Evolutionary conservation across 176 grass and related monocot species (phyloP), one percentile per base, ranked within the genome.

Genomic region (Oryza rufipogon): DNA sequence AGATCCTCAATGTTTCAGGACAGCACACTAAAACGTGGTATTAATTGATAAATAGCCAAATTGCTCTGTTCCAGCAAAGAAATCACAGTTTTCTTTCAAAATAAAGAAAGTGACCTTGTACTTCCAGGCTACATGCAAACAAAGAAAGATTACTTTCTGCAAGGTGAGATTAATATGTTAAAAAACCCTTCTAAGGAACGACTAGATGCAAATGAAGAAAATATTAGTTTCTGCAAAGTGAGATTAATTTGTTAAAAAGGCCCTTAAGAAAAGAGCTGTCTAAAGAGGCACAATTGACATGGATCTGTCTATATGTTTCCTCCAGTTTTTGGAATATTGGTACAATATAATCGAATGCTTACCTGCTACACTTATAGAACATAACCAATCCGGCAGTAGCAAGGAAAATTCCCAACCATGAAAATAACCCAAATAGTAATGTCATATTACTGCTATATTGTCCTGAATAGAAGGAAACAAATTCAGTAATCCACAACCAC

Each of bases 331-430:
- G 64, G 68, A 4, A 22, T 69, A 41, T 20, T 26, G n/a, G 13
- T 83, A 48, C 71, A 26, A 74, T 71, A 74, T 71, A 70, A 79
- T 72, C 71, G 86, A 46, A 79, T 74, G 63, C 12, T 41, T 89
- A 98, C 96, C 91, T 98, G 96, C 89, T 98, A 85, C 93, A 98
- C 83, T 84, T 95, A 86, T 95, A 95, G 89, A 98, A 94, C 93
- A 98, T 88, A 73, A 89, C 56, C 78, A 98, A 77, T 78, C 96
- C 96, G 19, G 38, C 72, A 66, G 75, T 84, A 69, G 96, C 91
- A 54, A 95, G 78, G 66, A 98, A 66, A 86, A 95, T 77, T 23
- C 96, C 96, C 61, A 80, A 84, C 96, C 96, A 98, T 46, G 89
- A 90, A 89, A 91, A 92, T 11, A 95, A 76, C 60, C 85, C 77